phyloP scores from a whole-genome alignment of 2,329 filamentous ascomycete species.

The Calycina herbarum region DNA sequence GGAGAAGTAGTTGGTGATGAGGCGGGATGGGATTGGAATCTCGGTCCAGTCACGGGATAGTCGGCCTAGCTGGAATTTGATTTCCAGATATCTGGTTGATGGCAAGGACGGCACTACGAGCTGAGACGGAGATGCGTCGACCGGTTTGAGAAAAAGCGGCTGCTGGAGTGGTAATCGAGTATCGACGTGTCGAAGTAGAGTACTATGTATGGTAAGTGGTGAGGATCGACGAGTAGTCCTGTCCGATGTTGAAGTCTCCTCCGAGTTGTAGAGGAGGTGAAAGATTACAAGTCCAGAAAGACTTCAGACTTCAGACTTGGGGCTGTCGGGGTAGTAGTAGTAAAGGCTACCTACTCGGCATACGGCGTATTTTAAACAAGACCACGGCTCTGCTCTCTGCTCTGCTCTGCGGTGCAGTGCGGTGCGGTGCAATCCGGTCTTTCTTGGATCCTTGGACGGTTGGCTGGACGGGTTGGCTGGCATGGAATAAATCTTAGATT shows the following conservation, averaged over 20 bases:
- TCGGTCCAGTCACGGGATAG: background rate
- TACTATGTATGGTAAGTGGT: background rate
- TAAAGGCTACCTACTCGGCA: slow-evolving; percentile 6
- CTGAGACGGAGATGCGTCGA: background rate
- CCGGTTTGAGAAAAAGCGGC: background rate
- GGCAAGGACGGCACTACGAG: background rate
- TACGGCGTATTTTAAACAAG: background rate
- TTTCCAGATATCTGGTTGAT: slow-evolving; percentile 1
- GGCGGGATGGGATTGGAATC: background rate
- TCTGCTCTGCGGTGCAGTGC: too few species aligned
- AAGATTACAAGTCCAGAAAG: background rate
- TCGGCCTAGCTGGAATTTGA: slow-evolving; percentile 1
- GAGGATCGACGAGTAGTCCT: background rate
- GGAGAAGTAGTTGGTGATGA: background rate
- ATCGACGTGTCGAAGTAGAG: background rate
- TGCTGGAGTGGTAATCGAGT: too few species aligned
- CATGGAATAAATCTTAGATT: slow-evolving; percentile 16
- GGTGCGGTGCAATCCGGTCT: background rate
- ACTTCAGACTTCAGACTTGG: background rate
- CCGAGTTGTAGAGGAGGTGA: background rate
- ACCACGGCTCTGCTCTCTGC: background rate
- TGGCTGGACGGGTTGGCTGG: background rate
- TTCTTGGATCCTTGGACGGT: background rate
- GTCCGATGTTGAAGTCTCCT: background rate
- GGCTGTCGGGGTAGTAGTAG: background rate